These are phyloP conservation scores for Melastoma candidum DNA, from an alignment of 441 rosid species.

Conservation along the genomic window DNA sequence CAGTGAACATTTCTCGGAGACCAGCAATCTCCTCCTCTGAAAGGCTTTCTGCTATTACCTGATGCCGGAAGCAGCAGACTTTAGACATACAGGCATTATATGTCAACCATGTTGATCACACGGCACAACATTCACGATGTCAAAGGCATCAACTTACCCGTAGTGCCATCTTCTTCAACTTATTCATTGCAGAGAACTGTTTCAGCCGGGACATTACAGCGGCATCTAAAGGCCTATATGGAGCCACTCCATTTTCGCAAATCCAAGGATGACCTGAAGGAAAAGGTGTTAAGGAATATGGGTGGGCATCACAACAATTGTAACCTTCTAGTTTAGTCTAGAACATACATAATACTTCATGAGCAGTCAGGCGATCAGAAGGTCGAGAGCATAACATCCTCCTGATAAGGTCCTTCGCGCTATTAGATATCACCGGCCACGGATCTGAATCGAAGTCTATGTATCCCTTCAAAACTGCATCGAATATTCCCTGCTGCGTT, in stretches of 20 bases:
- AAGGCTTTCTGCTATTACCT: constrained; percentile 20
- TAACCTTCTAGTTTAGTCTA: not conserved
- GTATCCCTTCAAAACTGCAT: constrained; percentile 20
- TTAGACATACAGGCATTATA: not conserved
- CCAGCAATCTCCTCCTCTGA: constrained; percentile 22
- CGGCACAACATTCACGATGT: not conserved
- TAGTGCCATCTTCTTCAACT: constrained; percentile 22
- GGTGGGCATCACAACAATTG: not conserved
- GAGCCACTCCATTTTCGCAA: constrained; percentile 21
- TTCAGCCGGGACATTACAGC: constrained; percentile 20
- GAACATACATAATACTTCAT: constrained; percentile 16
- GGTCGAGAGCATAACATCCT: constrained; percentile 19
- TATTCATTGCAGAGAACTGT: constrained; percentile 20
- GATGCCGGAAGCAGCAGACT: not conserved
- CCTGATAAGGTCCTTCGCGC: constrained; percentile 15
- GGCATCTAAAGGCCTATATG: constrained; percentile 15
- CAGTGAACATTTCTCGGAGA: constrained; percentile 16
- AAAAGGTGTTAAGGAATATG: not conserved
- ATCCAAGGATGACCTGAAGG: constrained; percentile 21
- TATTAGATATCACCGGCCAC: constrained; percentile 16
- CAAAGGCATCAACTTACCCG: constrained; percentile 6
- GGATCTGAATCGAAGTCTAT: constrained; percentile 22
- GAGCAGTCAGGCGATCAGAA: constrained; percentile 18
- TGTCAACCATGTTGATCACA: not conserved
- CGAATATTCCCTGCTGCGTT: constrained; percentile 21